phyloP scores from a whole-genome alignment of 352 stramenopile species.

The Stephanocyclus meneghinianus region DNA sequence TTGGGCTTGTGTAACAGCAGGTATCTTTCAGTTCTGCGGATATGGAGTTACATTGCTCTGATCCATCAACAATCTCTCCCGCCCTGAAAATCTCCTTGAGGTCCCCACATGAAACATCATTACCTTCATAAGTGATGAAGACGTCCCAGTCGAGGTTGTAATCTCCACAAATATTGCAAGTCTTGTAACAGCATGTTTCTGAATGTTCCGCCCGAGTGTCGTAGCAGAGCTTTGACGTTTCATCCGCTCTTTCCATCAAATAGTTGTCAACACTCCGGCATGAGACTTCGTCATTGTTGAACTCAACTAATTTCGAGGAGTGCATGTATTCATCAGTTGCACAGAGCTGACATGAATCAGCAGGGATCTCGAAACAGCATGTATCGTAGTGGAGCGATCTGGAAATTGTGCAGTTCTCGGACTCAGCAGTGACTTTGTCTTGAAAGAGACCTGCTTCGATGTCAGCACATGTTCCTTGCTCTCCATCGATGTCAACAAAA shows the following conservation, averaged over 20 bases:
- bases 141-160: conserved; percentile 60
- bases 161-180: conserved; percentile 61
- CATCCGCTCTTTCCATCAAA: conserved; percentile 51
- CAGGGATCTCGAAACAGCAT: conserved; percentile 65
- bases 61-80: conserved; percentile 42
- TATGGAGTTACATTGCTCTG: conserved; percentile 32
- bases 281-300: conserved; percentile 53
- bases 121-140: conserved; percentile 50
- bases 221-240: conserved; percentile 36
- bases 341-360: conserved; percentile 52
- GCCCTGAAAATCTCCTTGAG: conserved; percentile 60
- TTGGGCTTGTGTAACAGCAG: conserved; percentile 59
- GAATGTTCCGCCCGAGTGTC: conserved; percentile 37
- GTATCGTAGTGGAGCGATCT: conserved; percentile 52
- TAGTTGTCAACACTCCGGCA: conserved; percentile 54
- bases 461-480: conserved; percentile 39
- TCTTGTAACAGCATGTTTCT: conserved; percentile 58
- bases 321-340: conserved; percentile 57
- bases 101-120: conserved; percentile 58
- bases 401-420: conserved; percentile 46
- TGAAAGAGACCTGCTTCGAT: conserved; percentile 53
- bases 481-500: conserved; percentile 44
- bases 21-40: conserved; percentile 35
- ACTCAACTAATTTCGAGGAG: conserved; percentile 42
- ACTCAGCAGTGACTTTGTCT: conserved; percentile 29